Evolutionary conservation across 108 stramenopile species (phyloP), one percentile per base, ranked within the genome.

Genomic region (Stephanodiscus minutulus): DNA sequence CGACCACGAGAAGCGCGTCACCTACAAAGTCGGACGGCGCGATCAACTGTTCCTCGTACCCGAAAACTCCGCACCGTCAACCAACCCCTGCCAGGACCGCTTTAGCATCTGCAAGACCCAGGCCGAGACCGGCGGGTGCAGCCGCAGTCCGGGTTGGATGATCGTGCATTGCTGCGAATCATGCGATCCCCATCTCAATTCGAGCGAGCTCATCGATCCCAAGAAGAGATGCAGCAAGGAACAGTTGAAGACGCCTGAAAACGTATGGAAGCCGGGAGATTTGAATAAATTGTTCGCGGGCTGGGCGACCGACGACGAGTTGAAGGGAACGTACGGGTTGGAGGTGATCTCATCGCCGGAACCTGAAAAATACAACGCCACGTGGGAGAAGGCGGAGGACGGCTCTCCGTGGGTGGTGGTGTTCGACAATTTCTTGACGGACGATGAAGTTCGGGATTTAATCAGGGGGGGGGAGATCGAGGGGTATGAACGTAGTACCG

Each of bases 201-300:
- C 86, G 13, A 72, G 55, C 25, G 54, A 68, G 39, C 58, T 88
- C 12, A 74, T 88, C 53, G 82, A 84, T 72, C 70, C 83, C 35
- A 74, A 71, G 48, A 73, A 74, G 41, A 68, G 87, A 59, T 86
- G 85, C 70, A 75, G 69, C 22, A 76, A 65, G 46, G 82, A 84
- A 47, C 60, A 79, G 11, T 58, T 86, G 44, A 82, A 84, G 48
- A 86, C 85, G 17, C 81, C 85, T 10, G 81, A 69, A 25, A 78
- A 78, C 1, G 76, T 73, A 10, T 90, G 89, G 89, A 60, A 87
- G 63, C 80, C 82, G 21, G 88, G 88, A 5, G 88, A 88, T 75
- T 71, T 88, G 59, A 72, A 86, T 47, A 72, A 70, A 36, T 54
- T 87, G 41, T 87, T 89, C 72, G 70, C 54, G 2, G 47, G 56